phyloP scores from a whole-genome alignment of 208 protist genomes.

The Wallacemonas sp. region DNA sequence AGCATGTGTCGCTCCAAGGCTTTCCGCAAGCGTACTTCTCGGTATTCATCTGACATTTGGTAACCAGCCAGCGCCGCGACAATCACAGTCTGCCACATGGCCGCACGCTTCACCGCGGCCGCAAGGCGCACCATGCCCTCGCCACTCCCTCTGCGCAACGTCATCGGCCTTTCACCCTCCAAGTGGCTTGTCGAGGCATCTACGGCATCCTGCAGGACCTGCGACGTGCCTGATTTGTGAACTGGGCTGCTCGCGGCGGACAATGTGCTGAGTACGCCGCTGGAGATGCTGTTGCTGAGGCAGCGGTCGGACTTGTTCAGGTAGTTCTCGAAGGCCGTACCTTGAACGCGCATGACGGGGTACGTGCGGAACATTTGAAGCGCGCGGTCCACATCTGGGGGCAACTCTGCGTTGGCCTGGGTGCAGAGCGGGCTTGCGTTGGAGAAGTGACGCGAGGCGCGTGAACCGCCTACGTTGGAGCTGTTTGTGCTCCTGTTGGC shows the following conservation, averaged over 20 bases:
- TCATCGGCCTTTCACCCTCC: not conserved
- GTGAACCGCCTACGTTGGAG: slow-evolving; percentile 12
- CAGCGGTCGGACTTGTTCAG: slow-evolving; percentile 28
- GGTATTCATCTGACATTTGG: slow-evolving; percentile 45
- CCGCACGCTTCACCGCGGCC: slow-evolving; percentile 64
- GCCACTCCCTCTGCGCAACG: not conserved
- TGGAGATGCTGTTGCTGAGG: slow-evolving; percentile 13
- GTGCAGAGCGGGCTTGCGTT: not conserved
- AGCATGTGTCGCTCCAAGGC: slow-evolving; percentile 66
- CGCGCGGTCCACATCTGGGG: slow-evolving; percentile 36
- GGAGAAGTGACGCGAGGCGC: slow-evolving; percentile 1
- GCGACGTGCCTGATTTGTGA: slow-evolving; percentile 18
- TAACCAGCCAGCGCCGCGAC: slow-evolving; percentile 34
- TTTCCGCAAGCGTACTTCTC: slow-evolving; percentile 45
- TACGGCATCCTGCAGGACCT: slow-evolving; percentile 24
- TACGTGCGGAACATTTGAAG: slow-evolving; percentile 69
- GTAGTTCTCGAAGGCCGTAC: slow-evolving; percentile 78
- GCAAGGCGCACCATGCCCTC: slow-evolving; percentile 54
- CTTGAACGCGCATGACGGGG: slow-evolving; percentile 66
- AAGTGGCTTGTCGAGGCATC: slow-evolving; percentile 17
- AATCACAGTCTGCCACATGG: slow-evolving; percentile 77
- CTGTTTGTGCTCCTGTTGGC: slow-evolving; percentile 6
- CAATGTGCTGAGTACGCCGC: not conserved
- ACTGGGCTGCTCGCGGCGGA: slow-evolving; percentile 1
- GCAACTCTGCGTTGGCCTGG: slow-evolving; percentile 9